Base-by-base conservation (phyloP, 805 yeast species). In the Cyberlindnera maritima region DNA sequence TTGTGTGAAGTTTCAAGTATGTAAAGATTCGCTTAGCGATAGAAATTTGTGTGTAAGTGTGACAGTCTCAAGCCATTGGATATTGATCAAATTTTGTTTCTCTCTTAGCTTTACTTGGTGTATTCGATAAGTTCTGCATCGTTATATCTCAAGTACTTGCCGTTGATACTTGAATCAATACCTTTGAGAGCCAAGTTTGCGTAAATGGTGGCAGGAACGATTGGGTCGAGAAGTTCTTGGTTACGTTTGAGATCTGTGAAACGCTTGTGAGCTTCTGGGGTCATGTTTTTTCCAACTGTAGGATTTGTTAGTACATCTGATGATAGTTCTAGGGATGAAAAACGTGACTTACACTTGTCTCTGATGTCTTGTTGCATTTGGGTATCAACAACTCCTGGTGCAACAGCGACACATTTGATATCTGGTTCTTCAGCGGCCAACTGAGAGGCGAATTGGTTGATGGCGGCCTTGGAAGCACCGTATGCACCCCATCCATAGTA, bases 361-460 rank as follows among this genome's bases (percentile, higher is more conserved):
- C 98, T 79, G 47, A 92, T 90, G 45, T 80, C 83, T 8, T 54
- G 63, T 68, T 94, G 98, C 98, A 94, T 92, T 18, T 71, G 71
- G 1, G 99, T 92, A 61, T 88, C 88, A 2, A 94, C 97, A 1
- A 89, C 96, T 4, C 99, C 98, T 0, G 98, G 98, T 0, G 96
- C 97, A 20, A 94, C 75, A 0, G 97, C 73, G 11, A 90, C 68
- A 3, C 85, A 71, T 31, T 68, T 65, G n/a, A 89, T 67, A 0
- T 68, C 72, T 1, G 73, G 68, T 61, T 86, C 90, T 58, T 90
- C 97, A 6, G 68, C 70, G 1, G 88, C 84, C 14, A 92, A 63
- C 13, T 87, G 79, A 39, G 68, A 60, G 7, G 88, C 81, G 43
- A 89, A 75, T 57, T 84, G 90, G 64, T 92, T 90, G 42, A 92